Percentiles rank a stretch among this genome's conserved stretches.
These are phyloP conservation scores for Podospora fimiseda DNA, from an alignment of 495 filamentous ascomycete genomes.

Conservation along the genomic window DNA sequence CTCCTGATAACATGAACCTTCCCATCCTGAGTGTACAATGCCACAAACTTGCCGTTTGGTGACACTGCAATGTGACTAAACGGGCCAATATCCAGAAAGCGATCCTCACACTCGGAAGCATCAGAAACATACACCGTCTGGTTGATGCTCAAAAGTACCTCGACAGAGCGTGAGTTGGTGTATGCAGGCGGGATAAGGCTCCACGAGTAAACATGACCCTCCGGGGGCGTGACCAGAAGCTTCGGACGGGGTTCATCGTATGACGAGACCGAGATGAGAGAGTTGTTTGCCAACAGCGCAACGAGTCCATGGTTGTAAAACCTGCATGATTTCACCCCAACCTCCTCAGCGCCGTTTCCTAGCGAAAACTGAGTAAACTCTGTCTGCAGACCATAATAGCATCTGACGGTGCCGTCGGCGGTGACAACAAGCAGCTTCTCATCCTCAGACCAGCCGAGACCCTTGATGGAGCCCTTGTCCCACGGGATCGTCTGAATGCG, in stretches of 20 bases:
- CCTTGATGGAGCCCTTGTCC: conserved; percentile 85
- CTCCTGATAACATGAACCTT: conserved; percentile 90
- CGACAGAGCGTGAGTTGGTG: conserved; percentile 89
- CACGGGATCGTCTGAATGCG: conserved; percentile 65
- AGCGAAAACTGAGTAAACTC: conserved; percentile 96
- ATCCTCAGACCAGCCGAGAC: conserved; percentile 94
- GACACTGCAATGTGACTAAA: conserved; percentile 87
- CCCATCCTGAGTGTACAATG: conserved; percentile 77
- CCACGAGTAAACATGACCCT: conserved; percentile 81
- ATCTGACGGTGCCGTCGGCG: conserved; percentile 82
- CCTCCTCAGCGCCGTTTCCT: conserved; percentile 81
- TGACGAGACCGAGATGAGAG: conserved; percentile 74
- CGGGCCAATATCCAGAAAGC: conserved; percentile 81
- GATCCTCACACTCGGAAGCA: conserved; percentile 82
- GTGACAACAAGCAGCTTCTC: conserved; percentile 87
- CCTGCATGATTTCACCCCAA: conserved; percentile 71
- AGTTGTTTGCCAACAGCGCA: conserved; percentile 84
- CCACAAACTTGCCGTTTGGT: conserved; percentile 80
- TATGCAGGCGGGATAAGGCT: conserved; percentile 80
- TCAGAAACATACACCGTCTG: conserved; percentile 83
- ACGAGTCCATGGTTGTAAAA: conserved; percentile 93
- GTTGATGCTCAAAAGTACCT: conserved; percentile 81
- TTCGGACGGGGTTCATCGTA: conserved; percentile 90
- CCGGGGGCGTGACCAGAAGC: conserved; percentile 68
- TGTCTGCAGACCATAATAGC: conserved; percentile 84